Base-by-base conservation (phyloP, 225 moss, liverwort and hornwort genomes). In the Marchantia paleacea region DNA sequence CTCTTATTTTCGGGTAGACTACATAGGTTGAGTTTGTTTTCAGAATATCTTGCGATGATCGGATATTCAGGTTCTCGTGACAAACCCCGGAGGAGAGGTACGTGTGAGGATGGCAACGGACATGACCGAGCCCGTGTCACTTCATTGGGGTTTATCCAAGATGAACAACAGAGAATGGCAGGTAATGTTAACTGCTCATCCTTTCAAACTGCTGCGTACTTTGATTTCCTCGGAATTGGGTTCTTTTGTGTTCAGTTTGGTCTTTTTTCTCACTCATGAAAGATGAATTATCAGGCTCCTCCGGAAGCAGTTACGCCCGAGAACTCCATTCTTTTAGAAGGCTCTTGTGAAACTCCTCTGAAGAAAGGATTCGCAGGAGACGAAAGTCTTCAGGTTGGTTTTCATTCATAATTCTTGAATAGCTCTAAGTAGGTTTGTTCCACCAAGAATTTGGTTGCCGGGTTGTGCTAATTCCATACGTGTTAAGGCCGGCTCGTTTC, bases 111-210 rank as follows among this genome's bases (percentile, higher is more conserved):
- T 97, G 79, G 93, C 95, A 60, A 90, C 97, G 62, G 87, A 89
- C 80, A 89, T 95, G 85, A 89, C 91, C 81, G 92, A 92, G 66
- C 88, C 92, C 26, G 57, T 95, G 80, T 77, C 86, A 29, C 77
- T 97, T 72, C 97, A 94, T 77, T 97, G 97, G 97, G 93, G 93
- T 62, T 79, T 97, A 72, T 97, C 97, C 19, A 88, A 89, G 87
- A 87, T 95, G 39, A 82, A 89, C 31, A 85, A 85, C 62, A 89
- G 92, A 77, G 93, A 97, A 84, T 97, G 97, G 97, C 90, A 88
- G 90, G 96, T 96, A 90, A 82, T 77, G 82, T 12, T 68, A 10
- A 55, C 8, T 55, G 14, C 14, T 15, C 52, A 51, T 51, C 2
- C 24, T 50, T 14, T 72, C 72, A 50, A 10, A 22, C n/a, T 0